These are phyloP conservation scores for Aureobasidium zeae DNA, from an alignment of 2,329 filamentous ascomycete genomes.

Conservation along the genomic window DNA sequence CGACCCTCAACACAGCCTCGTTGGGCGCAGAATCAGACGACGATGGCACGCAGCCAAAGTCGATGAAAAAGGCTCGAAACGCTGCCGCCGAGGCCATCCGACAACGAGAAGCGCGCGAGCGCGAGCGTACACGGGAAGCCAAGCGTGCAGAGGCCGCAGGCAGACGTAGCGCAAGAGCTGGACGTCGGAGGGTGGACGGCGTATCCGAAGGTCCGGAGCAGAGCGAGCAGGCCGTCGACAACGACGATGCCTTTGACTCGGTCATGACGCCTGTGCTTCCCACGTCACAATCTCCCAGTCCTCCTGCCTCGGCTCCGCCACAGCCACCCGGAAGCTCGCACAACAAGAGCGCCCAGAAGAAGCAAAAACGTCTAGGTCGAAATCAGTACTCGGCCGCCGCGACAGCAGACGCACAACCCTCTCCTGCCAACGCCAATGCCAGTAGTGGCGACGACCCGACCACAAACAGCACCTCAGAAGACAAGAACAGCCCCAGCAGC, in stretches of 20 bases:
- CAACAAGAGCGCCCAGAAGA: constrained; percentile 55
- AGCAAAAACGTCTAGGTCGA: constrained; percentile 53
- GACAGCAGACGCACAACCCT: constrained; percentile 23
- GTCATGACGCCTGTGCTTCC: constrained; percentile 33
- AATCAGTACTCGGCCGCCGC: constrained; percentile 65
- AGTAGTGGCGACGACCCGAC: constrained; percentile 23
- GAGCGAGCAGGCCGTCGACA: no score
- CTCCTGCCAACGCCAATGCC: constrained; percentile 21
- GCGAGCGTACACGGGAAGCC: constrained; percentile 58
- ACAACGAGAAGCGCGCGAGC: constrained; percentile 56
- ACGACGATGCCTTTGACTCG: no score
- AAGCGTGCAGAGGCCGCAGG: constrained; percentile 65
- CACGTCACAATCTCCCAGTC: constrained; percentile 34
- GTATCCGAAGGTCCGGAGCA: constrained; percentile 22
- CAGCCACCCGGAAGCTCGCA: constrained; percentile 39
- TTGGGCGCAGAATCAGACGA: constrained; percentile 63
- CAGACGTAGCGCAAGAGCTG: constrained; percentile 72
- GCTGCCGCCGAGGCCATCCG: constrained; percentile 43
- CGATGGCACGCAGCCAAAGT: constrained; percentile 18
- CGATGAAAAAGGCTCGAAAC: constrained; percentile 36
- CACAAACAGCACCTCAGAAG: constrained; percentile 21
- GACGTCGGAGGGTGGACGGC: constrained; percentile 76
- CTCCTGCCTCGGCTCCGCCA: constrained; percentile 29
- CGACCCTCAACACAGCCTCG: constrained; percentile 37
- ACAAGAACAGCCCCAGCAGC: constrained; percentile 27